Evolutionary conservation across 1,139 yeast species (phyloP).

Genomic region (Geotrichum australiense): DNA sequence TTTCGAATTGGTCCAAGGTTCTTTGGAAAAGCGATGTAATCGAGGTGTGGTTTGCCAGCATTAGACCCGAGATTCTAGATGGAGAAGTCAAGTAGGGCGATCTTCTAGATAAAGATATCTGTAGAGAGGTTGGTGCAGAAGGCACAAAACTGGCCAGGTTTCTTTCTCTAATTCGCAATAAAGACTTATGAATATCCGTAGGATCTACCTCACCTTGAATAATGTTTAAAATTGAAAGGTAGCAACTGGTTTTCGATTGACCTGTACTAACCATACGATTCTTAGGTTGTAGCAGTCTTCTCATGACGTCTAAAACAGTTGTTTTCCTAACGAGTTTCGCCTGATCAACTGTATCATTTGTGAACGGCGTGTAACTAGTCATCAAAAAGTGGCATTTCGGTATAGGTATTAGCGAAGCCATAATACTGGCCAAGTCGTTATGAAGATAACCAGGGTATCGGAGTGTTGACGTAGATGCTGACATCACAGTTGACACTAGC

Average conservation of each 20-base stretch:
- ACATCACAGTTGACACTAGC: constrained; percentile 75
- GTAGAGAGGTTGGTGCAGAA: constrained; percentile 78
- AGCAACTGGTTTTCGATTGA: constrained; percentile 41
- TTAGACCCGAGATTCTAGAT: constrained; percentile 50
- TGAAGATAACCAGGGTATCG: constrained; percentile 91
- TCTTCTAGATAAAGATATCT: constrained; percentile 67
- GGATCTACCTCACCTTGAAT: constrained; percentile 70
- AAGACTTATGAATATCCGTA: constrained; percentile 71
- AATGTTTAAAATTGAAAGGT: constrained; percentile 67
- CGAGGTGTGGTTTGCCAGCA: constrained; percentile 72
- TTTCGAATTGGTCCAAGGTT: constrained; percentile 70
- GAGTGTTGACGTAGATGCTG: constrained; percentile 78
- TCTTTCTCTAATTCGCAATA: constrained; percentile 69
- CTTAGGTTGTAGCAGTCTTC: constrained; percentile 75
- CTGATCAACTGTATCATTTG: constrained; percentile 51
- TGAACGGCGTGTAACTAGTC: constrained; percentile 84
- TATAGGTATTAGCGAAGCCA: constrained; percentile 78
- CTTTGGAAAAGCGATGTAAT: constrained; percentile 58
- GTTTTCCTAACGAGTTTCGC: constrained; percentile 61
- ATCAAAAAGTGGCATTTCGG: constrained; percentile 84
- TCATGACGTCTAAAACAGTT: constrained; percentile 74
- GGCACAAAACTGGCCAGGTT: constrained; percentile 64
- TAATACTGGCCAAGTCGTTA: constrained; percentile 74
- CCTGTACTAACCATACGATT: constrained; percentile 55
- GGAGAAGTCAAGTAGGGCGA: constrained; percentile 47